Evolutionary conservation across 164 flowering plant species (phyloP).

Genomic region (Protea cynaroides): DNA sequence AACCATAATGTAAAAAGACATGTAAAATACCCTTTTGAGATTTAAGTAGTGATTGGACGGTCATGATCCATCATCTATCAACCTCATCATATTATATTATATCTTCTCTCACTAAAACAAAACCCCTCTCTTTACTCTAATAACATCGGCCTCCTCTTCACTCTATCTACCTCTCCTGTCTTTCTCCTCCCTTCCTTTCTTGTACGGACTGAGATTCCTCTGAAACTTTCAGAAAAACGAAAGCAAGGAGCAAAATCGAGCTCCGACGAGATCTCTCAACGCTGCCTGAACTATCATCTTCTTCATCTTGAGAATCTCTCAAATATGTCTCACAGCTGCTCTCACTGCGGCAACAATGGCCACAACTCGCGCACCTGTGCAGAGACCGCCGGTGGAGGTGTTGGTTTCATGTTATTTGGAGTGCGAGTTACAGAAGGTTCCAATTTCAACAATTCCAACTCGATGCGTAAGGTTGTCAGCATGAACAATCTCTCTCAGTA

Average conservation of each 20-base stretch:
- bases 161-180: background rate
- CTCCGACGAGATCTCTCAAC: no score
- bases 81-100: no score
- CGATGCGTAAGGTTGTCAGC: slow-evolving; percentile 77
- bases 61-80: no score
- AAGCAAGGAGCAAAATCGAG: background rate
- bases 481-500: slow-evolving; percentile 75
- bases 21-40: no score
- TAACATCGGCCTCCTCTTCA: no score
- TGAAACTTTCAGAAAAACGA: background rate
- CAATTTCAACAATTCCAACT: slow-evolving; percentile 9
- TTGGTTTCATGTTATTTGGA: slow-evolving; percentile 68
- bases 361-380: slow-evolving; percentile 64
- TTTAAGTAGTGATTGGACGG: no score
- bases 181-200: background rate
- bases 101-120: no score
- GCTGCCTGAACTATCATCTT: no score
- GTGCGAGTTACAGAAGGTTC: slow-evolving; percentile 56
- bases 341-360: slow-evolving; percentile 58
- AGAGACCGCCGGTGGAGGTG: slow-evolving; percentile 27
- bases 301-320: background rate
- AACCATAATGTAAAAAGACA: no score
- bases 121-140: no score
- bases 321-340: slow-evolving; percentile 46
- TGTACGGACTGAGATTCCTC: background rate